A percentile compares a stretch with the other conserved stretches of the same genome.
These are phyloP conservation scores for Talaromyces stipitatus DNA, from an alignment of 495 filamentous ascomycete species.

Conservation along the genomic window DNA sequence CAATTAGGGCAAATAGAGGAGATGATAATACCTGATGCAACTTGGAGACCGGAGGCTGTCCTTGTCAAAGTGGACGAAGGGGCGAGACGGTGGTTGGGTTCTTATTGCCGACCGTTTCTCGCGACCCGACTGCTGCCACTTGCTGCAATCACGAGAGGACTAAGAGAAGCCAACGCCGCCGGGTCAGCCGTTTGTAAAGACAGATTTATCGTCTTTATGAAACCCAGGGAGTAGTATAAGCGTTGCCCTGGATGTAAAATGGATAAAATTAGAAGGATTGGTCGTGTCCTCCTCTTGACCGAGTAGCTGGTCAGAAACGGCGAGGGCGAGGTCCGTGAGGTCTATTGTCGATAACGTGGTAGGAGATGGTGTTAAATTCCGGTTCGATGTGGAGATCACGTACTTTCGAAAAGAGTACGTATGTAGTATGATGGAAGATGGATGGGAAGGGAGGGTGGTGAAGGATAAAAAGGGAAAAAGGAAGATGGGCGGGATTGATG, in stretches of 20 bases:
- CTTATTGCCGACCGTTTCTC: neutral
- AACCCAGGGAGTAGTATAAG: neutral
- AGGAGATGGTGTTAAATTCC: neutral
- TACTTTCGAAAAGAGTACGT: neutral
- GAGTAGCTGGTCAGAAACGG: neutral
- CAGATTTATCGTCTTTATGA: neutral
- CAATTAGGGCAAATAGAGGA: neutral
- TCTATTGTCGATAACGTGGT: neutral
- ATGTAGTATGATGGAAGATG: neutral
- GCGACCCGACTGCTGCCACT: neutral
- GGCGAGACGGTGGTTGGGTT: neutral
- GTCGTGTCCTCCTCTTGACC: neutral
- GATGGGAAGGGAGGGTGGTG: neutral
- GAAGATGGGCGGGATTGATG: neutral
- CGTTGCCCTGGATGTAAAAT: neutral
- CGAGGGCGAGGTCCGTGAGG: neutral
- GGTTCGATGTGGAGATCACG: neutral
- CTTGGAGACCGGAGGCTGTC: neutral
- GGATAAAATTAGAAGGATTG: neutral
- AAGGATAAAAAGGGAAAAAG: neutral
- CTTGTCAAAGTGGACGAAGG: neutral
- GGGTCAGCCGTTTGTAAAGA: neutral
- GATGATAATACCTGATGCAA: neutral
- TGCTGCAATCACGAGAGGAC: neutral
- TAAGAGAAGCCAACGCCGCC: neutral